A percentile compares a stretch with the other conserved stretches of the same genome.
Conservation (phyloP, 2,329 filamentous ascomycete species). For the Trichoderma cornu-damae region DNA sequence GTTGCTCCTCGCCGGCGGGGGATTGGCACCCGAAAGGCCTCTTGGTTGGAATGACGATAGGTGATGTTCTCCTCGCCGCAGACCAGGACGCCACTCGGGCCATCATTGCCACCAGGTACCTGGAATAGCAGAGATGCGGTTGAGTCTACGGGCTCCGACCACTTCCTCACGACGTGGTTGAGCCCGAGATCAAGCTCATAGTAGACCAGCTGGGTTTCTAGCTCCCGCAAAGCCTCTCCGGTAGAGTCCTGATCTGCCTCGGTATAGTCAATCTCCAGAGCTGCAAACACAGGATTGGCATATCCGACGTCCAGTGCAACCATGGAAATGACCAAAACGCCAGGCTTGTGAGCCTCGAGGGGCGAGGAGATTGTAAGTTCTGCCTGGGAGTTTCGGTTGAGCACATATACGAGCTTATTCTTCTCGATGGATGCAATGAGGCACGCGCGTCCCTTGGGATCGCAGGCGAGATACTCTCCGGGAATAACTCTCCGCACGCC, state of each 20-base stretch:
- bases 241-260: conserved; percentile 88
- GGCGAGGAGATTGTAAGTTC: conserved; percentile 96
- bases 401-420: conserved; percentile 98
- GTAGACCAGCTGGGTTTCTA: conserved; percentile 90
- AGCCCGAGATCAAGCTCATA: conserved; percentile 95
- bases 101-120: conserved; percentile 88
- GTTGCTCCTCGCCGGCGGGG: conserved; percentile 80
- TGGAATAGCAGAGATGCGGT: conserved; percentile 88
- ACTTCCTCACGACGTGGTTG: conserved; percentile 95
- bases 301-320: conserved; percentile 92
- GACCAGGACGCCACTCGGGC: conserved; percentile 89
- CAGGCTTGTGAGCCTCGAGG: conserved; percentile 89
- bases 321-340: conserved; percentile 82
- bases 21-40: conserved; percentile 82
- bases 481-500: conserved; percentile 89
- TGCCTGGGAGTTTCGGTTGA: conserved; percentile 91
- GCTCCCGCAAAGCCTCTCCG: conserved; percentile 71
- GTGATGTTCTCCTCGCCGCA: conserved; percentile 93
- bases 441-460: conserved; percentile 92
- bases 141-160: conserved; percentile 89
- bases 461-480: conserved; percentile 90
- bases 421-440: conserved; percentile 93
- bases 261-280: conserved; percentile 87
- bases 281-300: conserved; percentile 93
- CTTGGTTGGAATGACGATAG: conserved; percentile 94